These are phyloP conservation scores for Salix suchowensis DNA, from an alignment of 345 rosid species.

Conservation along the genomic window DNA sequence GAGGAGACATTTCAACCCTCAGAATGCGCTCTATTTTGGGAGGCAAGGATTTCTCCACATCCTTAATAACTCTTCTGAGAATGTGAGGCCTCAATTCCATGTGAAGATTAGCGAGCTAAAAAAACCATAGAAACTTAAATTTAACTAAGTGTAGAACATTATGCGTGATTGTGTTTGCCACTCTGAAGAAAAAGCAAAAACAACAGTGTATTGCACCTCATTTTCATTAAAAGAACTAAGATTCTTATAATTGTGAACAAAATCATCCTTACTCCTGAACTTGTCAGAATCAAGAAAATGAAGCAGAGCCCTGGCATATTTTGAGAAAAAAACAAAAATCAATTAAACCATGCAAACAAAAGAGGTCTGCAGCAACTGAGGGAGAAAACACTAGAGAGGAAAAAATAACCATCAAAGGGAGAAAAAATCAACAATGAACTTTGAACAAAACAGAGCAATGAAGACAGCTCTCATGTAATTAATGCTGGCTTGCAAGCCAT, in stretches of 20 bases:
- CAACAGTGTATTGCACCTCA: constrained; percentile 50
- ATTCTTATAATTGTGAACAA: constrained; percentile 94
- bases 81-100: constrained; percentile 97
- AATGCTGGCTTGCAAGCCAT: neutral
- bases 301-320: constrained; percentile 76
- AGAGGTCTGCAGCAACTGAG: neutral
- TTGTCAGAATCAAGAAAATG: constrained; percentile 93
- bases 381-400: neutral
- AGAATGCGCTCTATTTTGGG: constrained; percentile 98
- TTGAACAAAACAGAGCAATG: neutral
- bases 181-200: neutral
- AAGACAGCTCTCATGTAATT: neutral
- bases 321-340: neutral
- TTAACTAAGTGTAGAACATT: neutral
- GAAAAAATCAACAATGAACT: neutral
- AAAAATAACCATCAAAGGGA: neutral
- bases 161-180: neutral
- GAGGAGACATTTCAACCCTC: constrained; percentile 99
- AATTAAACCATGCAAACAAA: neutral
- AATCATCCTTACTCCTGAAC: constrained; percentile 90
- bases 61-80: constrained; percentile 95
- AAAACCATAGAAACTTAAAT: neutral
- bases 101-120: constrained; percentile 95
- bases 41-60: constrained; percentile 97
- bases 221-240: constrained; percentile 92